Conservation (phyloP, 805 yeast species). For the Zygotorulaspora florentina region DNA sequence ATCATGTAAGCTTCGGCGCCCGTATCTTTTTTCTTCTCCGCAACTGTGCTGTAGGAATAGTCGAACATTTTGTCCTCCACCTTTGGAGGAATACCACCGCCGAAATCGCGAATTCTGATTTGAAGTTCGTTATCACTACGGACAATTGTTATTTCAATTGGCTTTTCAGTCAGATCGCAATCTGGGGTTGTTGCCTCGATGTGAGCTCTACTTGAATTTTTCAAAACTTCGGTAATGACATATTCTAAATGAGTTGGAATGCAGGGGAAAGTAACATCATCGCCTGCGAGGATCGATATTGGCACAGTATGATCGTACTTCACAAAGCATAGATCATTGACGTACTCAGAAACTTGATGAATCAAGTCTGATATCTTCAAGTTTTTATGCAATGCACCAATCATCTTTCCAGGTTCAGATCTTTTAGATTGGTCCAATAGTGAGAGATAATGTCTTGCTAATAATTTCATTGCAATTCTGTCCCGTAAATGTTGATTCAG, state of each 20-base stretch:
- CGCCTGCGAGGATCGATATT: slow-evolving; percentile 53
- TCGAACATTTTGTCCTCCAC: slow-evolving; percentile 68
- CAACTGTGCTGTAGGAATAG: slow-evolving; percentile 78
- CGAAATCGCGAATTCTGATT: slow-evolving; percentile 76
- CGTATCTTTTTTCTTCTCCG: slow-evolving; percentile 44
- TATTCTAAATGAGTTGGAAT: slow-evolving; percentile 87
- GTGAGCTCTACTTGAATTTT: slow-evolving; percentile 84
- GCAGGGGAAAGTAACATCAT: slow-evolving; percentile 65
- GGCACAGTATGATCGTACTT: slow-evolving; percentile 76
- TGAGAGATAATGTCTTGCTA: slow-evolving; percentile 80
- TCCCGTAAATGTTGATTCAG: slow-evolving; percentile 75
- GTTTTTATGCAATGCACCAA: slow-evolving; percentile 65
- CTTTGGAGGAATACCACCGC: slow-evolving; percentile 78
- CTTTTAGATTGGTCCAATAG: slow-evolving; percentile 41
- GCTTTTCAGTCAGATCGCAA: slow-evolving; percentile 21
- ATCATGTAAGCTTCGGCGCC: slow-evolving; percentile 51
- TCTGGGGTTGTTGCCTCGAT: slow-evolving; percentile 53
- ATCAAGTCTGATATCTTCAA: slow-evolving; percentile 61
- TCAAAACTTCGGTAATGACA: slow-evolving; percentile 77
- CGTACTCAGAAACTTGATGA: slow-evolving; percentile 63
- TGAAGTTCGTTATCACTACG: slow-evolving; percentile 47
- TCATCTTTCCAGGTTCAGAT: slow-evolving; percentile 39
- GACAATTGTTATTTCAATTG: slow-evolving; percentile 28
- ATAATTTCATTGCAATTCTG: slow-evolving; percentile 78
- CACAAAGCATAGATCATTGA: slow-evolving; percentile 75